Evolutionary conservation across 2,329 filamentous ascomycete genomes (phyloP), one percentile per base, ranked within the genome.

Genomic region (Rutstroemia sp.): DNA sequence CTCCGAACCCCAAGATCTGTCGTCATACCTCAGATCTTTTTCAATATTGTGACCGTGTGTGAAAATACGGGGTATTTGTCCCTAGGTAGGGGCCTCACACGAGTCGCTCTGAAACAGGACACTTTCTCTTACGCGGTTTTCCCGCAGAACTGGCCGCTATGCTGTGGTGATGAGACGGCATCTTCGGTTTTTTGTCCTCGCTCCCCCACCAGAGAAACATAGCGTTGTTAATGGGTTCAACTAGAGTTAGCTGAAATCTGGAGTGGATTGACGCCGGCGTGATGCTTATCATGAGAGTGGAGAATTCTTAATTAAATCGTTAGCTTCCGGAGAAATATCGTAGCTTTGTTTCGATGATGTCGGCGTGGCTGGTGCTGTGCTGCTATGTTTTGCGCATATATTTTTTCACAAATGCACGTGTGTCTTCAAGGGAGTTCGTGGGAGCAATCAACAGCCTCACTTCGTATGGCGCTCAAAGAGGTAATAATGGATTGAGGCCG

Each of bases 281-380:
- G 30, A 14, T 51, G 25, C 44, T 54, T 54, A 54, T 54, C 52
- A 54, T 19, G 52, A 27, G 14, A 54, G 52, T 48, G 52, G 52
- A 34, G 52, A 54, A 25, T 39, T n/a, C 34, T n/a, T 18, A n/a
- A 12, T 16, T 25, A 14, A 21, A 21, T 9, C 10, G 25, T 41
- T 54, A 42, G 37, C 45, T 49, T 49, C 52, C 45, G 52, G 45
- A 54, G 45, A 49, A 54, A 54, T 30, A 41, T 54, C 52, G 52
- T 54, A 18, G 45, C 21, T 49, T 54, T 39, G 21, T 18, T 49
- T 49, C 30, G 44, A 49, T 48, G 45, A 21, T 9, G 37, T 23
- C 19, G 34, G 16, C 41, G 52, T 54, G 51, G 51, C 51, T 54
- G 41, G 34, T 54, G 44, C 42, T 41, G 34, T 27, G 23, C 12